Evolutionary conservation across 371 early-diverging fungal species (phyloP), one percentile per base, ranked within the genome.

Genomic region (Apophysomyces ossiformis): DNA sequence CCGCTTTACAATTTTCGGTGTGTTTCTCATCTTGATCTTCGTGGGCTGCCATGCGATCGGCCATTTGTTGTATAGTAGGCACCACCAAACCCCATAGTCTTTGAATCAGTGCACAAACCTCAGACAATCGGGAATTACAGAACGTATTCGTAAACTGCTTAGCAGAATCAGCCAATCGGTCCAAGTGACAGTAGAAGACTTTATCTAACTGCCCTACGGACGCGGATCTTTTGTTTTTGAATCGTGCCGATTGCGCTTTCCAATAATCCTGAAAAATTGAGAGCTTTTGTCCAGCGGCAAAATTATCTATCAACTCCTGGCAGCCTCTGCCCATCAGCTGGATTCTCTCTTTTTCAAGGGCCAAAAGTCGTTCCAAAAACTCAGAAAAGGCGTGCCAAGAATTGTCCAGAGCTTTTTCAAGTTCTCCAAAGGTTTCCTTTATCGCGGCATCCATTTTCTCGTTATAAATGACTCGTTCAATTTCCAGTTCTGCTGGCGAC

Each of bases 401-500:
- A 5, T n/a, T 21, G 2, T 69, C 73, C 11, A 72, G 37, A 2
- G 72, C 67, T 4, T 65, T 12, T 73, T 69, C 36, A 46, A 81
- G 65, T 67, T 82, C 77, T 37, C 71, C 44, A 64, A 76, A 37
- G 37, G 77, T 60, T 58, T 61, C 38, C 59, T 69, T 75, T 66
- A 64, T 79, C 72, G 71, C 79, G 46, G 56, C 67, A 37, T 71
- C 67, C 12, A 79, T 73, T 13, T 82, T 76, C 46, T 84, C 85
- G 66, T 89, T 90, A 47, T 87, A 86, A 5, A 89, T 85, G 32
- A 82, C 73, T 21, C 85, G 79, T 60, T 88, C 89, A 16, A 83
- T 70, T 39, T 92, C 91, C 36, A 92, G 83, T 69, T 92, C 92
- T 0, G 84, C 77, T 8, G 91, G 92, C 60, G 81, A 76, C 64